Base-by-base conservation (phyloP, 495 filamentous ascomycete genomes). In the Tuber magnatum region DNA sequence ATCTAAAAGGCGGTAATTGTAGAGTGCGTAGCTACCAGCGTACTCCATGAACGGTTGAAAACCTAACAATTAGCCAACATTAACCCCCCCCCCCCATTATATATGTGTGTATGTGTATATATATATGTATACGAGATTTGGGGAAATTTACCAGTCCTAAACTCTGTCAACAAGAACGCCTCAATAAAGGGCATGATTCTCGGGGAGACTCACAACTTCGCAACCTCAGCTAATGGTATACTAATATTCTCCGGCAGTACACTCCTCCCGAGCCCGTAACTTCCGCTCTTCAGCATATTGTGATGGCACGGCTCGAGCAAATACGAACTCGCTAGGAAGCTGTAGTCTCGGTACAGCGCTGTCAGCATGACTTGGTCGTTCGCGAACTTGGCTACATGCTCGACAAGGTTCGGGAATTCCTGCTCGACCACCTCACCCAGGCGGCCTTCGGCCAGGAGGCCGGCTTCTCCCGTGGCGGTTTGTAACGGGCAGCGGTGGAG, bases 31-130 rank as follows among this genome's bases (percentile, higher is more conserved):
- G 3, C 92, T 92, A 38, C 93, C 94, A 20, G 94, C 94, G 83
- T 97, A 97, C 80, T 94, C 93, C 93, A 97, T 94, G 86, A 96
- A 97, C 10, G 94, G 92, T 82, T 91, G 91, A 84, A 92, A 92
- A 32, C 88, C 89, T 75, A 86, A 86, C 38, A 87, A 90, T 74
- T 73, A 43, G 22, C 16, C 40, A 41, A 78, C 28, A 77, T 68
- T 70, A 68, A 9, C 71, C 32, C n/a, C n/a, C n/a, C n/a, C n/a
- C n/a, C n/a, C n/a, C n/a, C n/a, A n/a, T n/a, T n/a, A n/a, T n/a
- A n/a, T n/a, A n/a, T n/a, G n/a, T n/a, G n/a, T n/a, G n/a, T n/a
- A n/a, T n/a, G n/a, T n/a, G n/a, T n/a, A n/a, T n/a, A n/a, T 14
- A 51, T 32, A 18, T 24, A 10, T 14, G 38, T n/a, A n/a, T n/a